A percentile compares a stretch with the other conserved stretches of the same genome.
phyloP scores from a whole-genome alignment of 2,329 filamentous ascomycete genomes.

The Colletotrichum somersetense region DNA sequence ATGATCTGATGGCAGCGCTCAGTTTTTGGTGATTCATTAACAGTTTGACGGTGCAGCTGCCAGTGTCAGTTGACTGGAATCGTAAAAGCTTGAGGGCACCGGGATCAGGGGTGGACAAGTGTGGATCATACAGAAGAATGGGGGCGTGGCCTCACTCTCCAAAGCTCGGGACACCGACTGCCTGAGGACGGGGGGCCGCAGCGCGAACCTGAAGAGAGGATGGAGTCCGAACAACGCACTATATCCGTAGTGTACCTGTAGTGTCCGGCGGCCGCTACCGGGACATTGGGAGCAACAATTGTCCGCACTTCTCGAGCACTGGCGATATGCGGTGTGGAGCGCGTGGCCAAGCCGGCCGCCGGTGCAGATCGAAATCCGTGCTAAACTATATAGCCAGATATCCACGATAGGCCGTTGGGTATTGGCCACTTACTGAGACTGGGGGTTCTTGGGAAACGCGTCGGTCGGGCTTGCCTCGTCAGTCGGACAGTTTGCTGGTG shows the following conservation, averaged over 20 bases:
- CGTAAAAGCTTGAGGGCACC: constrained; percentile 32
- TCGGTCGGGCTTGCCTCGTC: neutral
- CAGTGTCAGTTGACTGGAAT: constrained; percentile 31
- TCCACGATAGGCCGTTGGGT: constrained; percentile 4
- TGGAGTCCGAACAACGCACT: constrained; percentile 10
- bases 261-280: constrained; percentile 23
- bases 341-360: constrained; percentile 7
- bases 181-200: constrained; percentile 13
- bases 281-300: constrained; percentile 28
- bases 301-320: constrained; percentile 34
- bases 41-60: constrained; percentile 14
- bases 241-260: neutral
- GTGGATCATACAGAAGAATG: constrained; percentile 35
- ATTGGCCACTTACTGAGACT: constrained; percentile 10
- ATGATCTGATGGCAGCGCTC: constrained; percentile 40
- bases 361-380: constrained; percentile 7
- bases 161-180: constrained; percentile 22
- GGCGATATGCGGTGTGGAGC: constrained; percentile 27
- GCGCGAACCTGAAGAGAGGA: constrained; percentile 27
- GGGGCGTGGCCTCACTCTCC: constrained; percentile 9
- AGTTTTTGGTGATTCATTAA: constrained; percentile 32
- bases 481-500: neutral
- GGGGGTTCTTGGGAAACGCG: neutral
- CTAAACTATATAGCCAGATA: neutral
- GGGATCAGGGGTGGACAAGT: constrained; percentile 34